Evolutionary conservation across 495 filamentous ascomycete genomes (phyloP).

Genomic region (Neurospora terricola): DNA sequence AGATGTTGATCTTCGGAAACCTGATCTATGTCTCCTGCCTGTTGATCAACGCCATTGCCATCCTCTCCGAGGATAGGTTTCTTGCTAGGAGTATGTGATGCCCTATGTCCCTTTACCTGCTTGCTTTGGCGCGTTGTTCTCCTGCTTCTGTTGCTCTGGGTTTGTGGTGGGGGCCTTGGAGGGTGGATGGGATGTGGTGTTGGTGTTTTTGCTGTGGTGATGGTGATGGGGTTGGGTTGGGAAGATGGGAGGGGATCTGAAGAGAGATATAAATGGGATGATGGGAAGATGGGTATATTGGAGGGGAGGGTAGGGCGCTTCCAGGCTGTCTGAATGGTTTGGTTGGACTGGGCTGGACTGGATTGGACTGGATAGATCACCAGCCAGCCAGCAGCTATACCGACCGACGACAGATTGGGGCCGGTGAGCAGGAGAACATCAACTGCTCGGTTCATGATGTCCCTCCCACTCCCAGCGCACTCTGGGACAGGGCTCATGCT

Average conservation of each 20-base stretch:
- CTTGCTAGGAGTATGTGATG: conserved; percentile 76
- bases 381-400: background rate
- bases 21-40: conserved; percentile 73
- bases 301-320: background rate
- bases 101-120: background rate
- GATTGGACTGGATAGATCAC: background rate
- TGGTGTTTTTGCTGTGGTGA: background rate
- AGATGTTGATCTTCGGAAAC: conserved; percentile 63
- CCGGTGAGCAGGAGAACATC: background rate
- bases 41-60: conserved; percentile 85
- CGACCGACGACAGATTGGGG: background rate
- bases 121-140: background rate
- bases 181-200: background rate
- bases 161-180: background rate
- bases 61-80: conserved; percentile 96
- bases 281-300: background rate
- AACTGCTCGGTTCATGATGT: background rate
- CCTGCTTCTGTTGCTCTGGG: background rate
- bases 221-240: background rate
- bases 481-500: background rate
- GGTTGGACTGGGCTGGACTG: background rate
- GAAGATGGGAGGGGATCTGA: background rate
- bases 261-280: too few relatives aligned
- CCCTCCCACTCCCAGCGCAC: background rate
- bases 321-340: background rate